Percentiles rank a stretch among this genome's conserved stretches.
These are phyloP conservation scores for Onygena corvina DNA, from an alignment of 2,329 filamentous ascomycete species.

Conservation along the genomic window DNA sequence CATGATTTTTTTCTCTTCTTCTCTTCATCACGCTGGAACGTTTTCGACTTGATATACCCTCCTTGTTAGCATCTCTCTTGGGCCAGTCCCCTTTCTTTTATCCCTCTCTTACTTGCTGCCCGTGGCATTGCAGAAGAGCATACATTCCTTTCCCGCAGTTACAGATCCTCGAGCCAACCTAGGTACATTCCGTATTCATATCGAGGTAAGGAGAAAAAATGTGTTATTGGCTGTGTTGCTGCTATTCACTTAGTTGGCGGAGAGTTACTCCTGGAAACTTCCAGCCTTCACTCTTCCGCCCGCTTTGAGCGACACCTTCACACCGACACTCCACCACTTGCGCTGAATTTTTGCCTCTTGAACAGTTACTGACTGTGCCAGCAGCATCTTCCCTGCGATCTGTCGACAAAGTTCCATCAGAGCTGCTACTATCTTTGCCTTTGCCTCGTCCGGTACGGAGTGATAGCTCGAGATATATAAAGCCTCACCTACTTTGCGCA, in stretches of 20 bases:
- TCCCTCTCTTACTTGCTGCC: slow-evolving; percentile 9
- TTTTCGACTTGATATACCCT: slow-evolving; percentile 7
- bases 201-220: no score
- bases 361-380: not conserved
- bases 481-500: slow-evolving; percentile 1
- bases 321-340: no score
- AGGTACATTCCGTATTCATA: no score
- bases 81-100: slow-evolving; percentile 11
- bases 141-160: slow-evolving; percentile 5
- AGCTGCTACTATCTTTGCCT: not conserved
- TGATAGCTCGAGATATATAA: slow-evolving; percentile 1
- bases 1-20: slow-evolving; percentile 1
- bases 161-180: no score
- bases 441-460: slow-evolving; percentile 2
- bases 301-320: not conserved
- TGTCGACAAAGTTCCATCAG: slow-evolving; percentile 7
- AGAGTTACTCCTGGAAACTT: not conserved
- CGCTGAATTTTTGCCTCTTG: no score
- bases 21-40: slow-evolving; percentile 11
- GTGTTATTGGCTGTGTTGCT: not conserved
- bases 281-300: not conserved
- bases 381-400: slow-evolving; percentile 4
- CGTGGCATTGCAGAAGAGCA: slow-evolving; percentile 7
- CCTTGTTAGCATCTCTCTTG: slow-evolving; percentile 5
- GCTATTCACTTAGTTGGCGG: not conserved